Percentiles rank a stretch among this genome's conserved stretches.
Conservation (phyloP, 2,329 filamentous ascomycete species). For the Diaporthe humulicola region DNA sequence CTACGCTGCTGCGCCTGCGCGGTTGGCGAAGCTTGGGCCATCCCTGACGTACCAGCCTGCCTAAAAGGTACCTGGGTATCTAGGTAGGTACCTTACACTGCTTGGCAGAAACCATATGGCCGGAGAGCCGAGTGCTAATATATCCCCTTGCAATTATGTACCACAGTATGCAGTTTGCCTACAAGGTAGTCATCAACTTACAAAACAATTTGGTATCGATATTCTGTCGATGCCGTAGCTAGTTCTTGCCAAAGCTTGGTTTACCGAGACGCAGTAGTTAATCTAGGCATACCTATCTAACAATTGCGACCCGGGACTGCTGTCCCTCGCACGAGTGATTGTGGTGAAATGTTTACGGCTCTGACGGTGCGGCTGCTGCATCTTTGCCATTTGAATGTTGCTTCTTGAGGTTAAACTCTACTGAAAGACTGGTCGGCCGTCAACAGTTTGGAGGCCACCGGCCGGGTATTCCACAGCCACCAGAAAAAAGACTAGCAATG, state of each 20-base stretch:
- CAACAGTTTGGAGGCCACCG: neutral
- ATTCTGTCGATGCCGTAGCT: neutral
- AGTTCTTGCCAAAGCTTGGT: too few species aligned
- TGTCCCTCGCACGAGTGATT: neutral
- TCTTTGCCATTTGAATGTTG: neutral
- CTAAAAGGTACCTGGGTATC: neutral
- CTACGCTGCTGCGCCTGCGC: slow-evolving; percentile 12
- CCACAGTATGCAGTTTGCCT: neutral
- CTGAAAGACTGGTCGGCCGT: neutral
- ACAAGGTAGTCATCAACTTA: neutral
- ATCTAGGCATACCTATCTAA: neutral
- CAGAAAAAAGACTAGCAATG: neutral
- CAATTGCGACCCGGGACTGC: neutral
- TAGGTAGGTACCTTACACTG: neutral
- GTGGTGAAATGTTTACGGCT: too few species aligned
- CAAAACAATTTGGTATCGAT: too few species aligned
- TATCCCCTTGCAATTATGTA: neutral
- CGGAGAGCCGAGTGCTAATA: neutral
- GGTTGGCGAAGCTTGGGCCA: slow-evolving; percentile 33
- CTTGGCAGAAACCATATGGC: neutral
- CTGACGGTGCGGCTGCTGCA: neutral
- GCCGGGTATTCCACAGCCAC: neutral
- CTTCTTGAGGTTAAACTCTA: neutral
- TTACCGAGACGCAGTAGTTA: neutral
- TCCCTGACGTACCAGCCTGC: slow-evolving; percentile 31